Percentiles rank a stretch among this genome's conserved stretches.
These are phyloP conservation scores for Chlorophyllum brunneum DNA, from an alignment of 768 basidiomycete species.

Conservation along the genomic window DNA sequence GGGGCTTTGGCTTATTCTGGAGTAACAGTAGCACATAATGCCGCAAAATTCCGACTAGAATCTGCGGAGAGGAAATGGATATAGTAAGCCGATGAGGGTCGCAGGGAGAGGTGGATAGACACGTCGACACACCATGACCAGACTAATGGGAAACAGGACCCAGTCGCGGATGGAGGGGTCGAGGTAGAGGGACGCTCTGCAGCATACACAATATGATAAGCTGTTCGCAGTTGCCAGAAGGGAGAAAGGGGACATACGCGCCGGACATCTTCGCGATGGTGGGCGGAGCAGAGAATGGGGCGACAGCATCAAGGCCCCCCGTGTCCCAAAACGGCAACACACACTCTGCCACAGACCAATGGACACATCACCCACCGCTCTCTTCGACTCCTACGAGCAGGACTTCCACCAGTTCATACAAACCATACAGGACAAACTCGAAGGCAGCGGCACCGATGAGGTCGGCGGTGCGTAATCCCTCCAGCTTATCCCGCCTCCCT, in stretches of 20 bases:
- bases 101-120: background rate
- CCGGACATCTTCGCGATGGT: conserved; percentile 25
- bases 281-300: background rate
- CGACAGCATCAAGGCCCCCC: background rate
- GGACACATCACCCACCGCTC: conserved; percentile 79
- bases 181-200: conserved; percentile 62
- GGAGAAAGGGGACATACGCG: conserved; percentile 32
- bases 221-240: background rate
- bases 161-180: conserved; percentile 95
- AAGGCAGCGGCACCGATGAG: conserved; percentile 54
- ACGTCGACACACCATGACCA: conserved; percentile 78
- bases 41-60: conserved; percentile 87
- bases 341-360: conserved; percentile 32
- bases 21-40: conserved; percentile 90
- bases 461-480: conserved; percentile 54
- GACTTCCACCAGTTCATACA: conserved; percentile 84
- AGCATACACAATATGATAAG: conserved; percentile 3
- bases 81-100: background rate
- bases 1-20: conserved; percentile 79
- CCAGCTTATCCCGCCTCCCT: conserved; percentile 2
- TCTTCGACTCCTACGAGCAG: conserved; percentile 91
- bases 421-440: conserved; percentile 74
- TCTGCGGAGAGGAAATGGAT: conserved; percentile 41
- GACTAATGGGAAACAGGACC: conserved; percentile 93
- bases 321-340: background rate